These are phyloP conservation scores for Pseudozyma pruni DNA, from an alignment of 1,284 basidiomycete genomes.

Conservation along the genomic window DNA sequence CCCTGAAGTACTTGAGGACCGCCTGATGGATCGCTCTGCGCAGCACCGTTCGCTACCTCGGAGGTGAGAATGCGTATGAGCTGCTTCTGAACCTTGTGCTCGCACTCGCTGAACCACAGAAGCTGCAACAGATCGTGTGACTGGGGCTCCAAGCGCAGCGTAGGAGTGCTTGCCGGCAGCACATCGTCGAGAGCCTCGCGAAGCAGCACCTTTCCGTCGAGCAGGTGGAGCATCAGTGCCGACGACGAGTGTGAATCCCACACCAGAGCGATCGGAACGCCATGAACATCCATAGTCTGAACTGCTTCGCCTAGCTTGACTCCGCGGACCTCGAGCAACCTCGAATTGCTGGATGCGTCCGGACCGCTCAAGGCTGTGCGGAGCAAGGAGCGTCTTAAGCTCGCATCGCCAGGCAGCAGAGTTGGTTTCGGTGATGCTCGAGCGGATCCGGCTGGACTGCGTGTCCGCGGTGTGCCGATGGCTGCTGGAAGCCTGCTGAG, in stretches of 20 bases:
- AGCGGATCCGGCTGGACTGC: slow-evolving; percentile 35
- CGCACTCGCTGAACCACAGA: slow-evolving; percentile 20
- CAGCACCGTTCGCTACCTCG: neutral
- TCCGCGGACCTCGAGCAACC: slow-evolving; percentile 22
- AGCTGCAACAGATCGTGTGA: slow-evolving; percentile 18
- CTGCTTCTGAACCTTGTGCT: slow-evolving; percentile 12
- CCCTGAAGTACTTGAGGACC: slow-evolving; percentile 1
- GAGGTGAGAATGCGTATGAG: slow-evolving; percentile 4
- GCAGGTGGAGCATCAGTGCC: slow-evolving; percentile 14
- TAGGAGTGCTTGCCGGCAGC: slow-evolving; percentile 7
- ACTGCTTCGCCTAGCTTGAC: slow-evolving; percentile 17
- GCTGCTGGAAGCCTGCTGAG: slow-evolving; percentile 29
- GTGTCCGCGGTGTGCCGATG: slow-evolving; percentile 32
- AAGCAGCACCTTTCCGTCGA: slow-evolving; percentile 21
- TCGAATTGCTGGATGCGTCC: slow-evolving; percentile 11
- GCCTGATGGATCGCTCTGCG: neutral
- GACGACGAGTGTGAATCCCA: slow-evolving; percentile 37
- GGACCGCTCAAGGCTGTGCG: slow-evolving; percentile 21
- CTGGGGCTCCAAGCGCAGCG: neutral
- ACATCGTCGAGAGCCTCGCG: slow-evolving; percentile 27
- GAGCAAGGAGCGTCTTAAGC: slow-evolving; percentile 30
- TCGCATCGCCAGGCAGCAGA: slow-evolving; percentile 16
- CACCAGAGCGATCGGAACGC: slow-evolving; percentile 11
- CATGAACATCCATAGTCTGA: slow-evolving; percentile 8
- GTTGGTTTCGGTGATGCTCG: slow-evolving; percentile 31